Evolutionary conservation across 768 basidiomycete genomes (phyloP).

Genomic region (Artomyces pyxidatus): DNA sequence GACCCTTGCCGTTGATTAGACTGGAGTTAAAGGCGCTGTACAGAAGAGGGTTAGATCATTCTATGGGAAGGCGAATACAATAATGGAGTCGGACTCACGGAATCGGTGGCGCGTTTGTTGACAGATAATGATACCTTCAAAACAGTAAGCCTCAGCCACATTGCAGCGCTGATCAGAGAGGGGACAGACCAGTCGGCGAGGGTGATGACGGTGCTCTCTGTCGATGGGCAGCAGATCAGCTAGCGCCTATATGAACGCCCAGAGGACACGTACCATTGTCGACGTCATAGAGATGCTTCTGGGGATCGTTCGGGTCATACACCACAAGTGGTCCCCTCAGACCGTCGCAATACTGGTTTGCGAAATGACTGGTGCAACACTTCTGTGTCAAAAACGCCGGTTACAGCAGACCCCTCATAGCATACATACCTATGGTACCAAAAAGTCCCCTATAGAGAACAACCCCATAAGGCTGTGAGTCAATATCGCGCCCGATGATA

Average conservation of each 20-base stretch:
- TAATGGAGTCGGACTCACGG: neutral
- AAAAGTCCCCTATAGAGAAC: constrained; percentile 15
- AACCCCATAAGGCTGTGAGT: neutral
- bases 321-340: constrained; percentile 30
- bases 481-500: neutral
- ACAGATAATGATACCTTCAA: constrained; percentile 26
- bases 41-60: too few relatives aligned
- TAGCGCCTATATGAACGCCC: neutral
- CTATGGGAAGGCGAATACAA: too few relatives aligned
- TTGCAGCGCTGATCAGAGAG: neutral
- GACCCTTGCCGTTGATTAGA: constrained; percentile 46
- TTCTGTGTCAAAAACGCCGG: neutral
- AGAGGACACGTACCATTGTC: constrained; percentile 26
- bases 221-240: constrained; percentile 2
- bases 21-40: constrained; percentile 30
- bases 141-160: neutral
- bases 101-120: constrained; percentile 22
- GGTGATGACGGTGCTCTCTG: constrained; percentile 38
- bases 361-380: constrained; percentile 15
- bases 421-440: constrained; percentile 20
- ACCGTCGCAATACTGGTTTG: constrained; percentile 28
- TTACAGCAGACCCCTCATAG: neutral
- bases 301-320: constrained; percentile 34
- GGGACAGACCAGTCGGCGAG: constrained; percentile 36
- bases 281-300: constrained; percentile 29